Percentiles rank a stretch among this genome's conserved stretches.
phyloP scores from a whole-genome alignment of 192 early-diverging fungal species.

The Blastocladiella britannica region DNA sequence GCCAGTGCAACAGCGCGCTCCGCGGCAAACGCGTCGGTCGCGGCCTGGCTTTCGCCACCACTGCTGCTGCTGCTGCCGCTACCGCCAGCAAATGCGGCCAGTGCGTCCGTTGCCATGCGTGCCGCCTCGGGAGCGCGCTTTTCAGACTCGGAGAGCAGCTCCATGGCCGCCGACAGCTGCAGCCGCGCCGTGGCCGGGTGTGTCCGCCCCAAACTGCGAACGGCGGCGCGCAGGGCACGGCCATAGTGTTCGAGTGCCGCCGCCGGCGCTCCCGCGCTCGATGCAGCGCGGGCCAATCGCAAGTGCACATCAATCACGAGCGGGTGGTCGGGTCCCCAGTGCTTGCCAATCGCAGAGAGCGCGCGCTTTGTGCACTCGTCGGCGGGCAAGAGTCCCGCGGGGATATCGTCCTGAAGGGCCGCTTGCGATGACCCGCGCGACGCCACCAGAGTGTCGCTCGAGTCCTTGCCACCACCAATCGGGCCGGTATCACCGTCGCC shows the following conservation, averaged over 20 bases:
- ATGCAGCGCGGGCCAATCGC: conserved; percentile 14
- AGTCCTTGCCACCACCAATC: too few relatives aligned
- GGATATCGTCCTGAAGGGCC: too few relatives aligned
- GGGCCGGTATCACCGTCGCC: too few relatives aligned
- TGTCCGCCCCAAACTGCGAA: conserved; percentile 17
- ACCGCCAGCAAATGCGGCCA: background rate
- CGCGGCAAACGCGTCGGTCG: background rate
- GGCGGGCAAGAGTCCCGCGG: too few relatives aligned
- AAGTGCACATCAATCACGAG: conserved; percentile 22
- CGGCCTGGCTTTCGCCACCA: background rate
- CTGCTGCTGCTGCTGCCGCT: background rate
- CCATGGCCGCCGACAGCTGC: conserved; percentile 14
- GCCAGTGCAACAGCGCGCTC: too few relatives aligned
- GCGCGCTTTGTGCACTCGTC: background rate
- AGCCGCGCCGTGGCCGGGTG: conserved; percentile 23
- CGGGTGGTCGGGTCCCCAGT: conserved; percentile 19
- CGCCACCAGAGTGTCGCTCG: background rate
- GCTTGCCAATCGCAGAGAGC: conserved; percentile 8
- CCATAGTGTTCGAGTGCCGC: conserved; percentile 17
- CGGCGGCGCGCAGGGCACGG: conserved; percentile 15
- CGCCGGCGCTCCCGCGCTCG: conserved; percentile 6
- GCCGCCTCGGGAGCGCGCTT: background rate
- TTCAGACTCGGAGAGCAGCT: background rate
- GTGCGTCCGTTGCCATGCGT: background rate
- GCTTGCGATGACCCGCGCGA: too few relatives aligned